These are phyloP conservation scores for Ilyonectria destructans DNA, from an alignment of 2,329 filamentous ascomycete genomes.

Conservation along the genomic window DNA sequence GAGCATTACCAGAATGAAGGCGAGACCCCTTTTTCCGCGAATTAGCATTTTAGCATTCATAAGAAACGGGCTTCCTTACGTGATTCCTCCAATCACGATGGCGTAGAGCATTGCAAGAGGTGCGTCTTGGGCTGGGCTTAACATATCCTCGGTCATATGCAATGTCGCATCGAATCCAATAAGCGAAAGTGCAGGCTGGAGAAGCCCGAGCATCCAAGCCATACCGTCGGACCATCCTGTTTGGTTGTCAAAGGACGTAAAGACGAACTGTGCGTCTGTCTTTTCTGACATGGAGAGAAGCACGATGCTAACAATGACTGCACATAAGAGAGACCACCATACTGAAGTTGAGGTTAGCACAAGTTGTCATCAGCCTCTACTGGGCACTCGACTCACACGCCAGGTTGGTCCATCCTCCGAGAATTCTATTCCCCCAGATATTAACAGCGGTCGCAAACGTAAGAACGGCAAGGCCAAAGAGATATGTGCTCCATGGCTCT, in stretches of 20 bases:
- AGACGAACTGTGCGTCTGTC: constrained; percentile 60
- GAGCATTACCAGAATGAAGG: constrained; percentile 61
- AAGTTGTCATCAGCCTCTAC: not conserved
- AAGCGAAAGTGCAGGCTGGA: constrained; percentile 57
- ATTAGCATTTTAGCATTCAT: not conserved
- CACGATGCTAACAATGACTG: constrained; percentile 61
- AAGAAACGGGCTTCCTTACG: constrained; percentile 49
- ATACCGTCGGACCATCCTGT: constrained; percentile 63
- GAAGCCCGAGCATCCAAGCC: constrained; percentile 63
- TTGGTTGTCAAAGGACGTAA: constrained; percentile 61
- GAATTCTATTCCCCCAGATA: constrained; percentile 59
- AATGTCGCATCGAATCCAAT: constrained; percentile 62
- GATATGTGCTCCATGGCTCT: constrained; percentile 59
- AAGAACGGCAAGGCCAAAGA: constrained; percentile 56
- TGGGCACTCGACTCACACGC: constrained; percentile 52
- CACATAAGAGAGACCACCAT: constrained; percentile 60
- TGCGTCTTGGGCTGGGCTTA: constrained; percentile 56
- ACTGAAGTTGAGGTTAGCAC: no score
- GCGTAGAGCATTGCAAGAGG: constrained; percentile 62
- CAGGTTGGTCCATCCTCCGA: constrained; percentile 59
- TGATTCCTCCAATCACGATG: constrained; percentile 59
- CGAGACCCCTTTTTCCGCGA: constrained; percentile 50
- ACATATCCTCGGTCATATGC: constrained; percentile 57
- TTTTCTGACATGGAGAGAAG: constrained; percentile 59
- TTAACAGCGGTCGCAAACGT: constrained; percentile 50